These are phyloP conservation scores for Penicillium atrosanguineum DNA, from an alignment of 495 filamentous ascomycete genomes.

Conservation along the genomic window DNA sequence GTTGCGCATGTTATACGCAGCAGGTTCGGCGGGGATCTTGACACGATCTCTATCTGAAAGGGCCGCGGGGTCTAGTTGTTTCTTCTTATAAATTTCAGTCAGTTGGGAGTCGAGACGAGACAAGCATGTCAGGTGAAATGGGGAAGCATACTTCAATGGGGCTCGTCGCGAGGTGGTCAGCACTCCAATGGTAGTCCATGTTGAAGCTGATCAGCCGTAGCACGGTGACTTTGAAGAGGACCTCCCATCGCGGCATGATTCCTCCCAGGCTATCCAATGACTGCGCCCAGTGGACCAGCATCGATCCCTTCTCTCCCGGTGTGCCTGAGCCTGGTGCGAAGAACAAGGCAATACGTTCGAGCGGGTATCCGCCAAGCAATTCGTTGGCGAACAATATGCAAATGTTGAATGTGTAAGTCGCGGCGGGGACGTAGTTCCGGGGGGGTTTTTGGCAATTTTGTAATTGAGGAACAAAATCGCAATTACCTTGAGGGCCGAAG, in stretches of 20 bases:
- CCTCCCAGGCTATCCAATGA: constrained; percentile 77
- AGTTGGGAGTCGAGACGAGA: constrained; percentile 3
- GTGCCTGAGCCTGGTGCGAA: constrained; percentile 36
- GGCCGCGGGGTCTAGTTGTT: constrained; percentile 81
- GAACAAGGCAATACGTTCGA: constrained; percentile 56
- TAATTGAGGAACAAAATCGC: constrained; percentile 80
- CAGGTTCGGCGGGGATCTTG: constrained; percentile 62
- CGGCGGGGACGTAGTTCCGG: constrained; percentile 61
- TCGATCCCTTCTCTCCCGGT: constrained; percentile 29
- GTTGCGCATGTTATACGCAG: constrained; percentile 74
- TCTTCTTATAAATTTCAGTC: constrained; percentile 88
- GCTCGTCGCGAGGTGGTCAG: constrained; percentile 60
- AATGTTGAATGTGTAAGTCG: constrained; percentile 96
- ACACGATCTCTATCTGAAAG: constrained; percentile 88
- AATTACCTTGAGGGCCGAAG: constrained; percentile 79
- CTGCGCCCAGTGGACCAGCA: constrained; percentile 54
- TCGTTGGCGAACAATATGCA: constrained; percentile 87
- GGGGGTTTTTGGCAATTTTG: constrained; percentile 64
- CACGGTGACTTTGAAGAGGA: constrained; percentile 96
- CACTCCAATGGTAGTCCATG: constrained; percentile 93
- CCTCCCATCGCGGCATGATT: constrained; percentile 83
- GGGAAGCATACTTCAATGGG: constrained; percentile 73
- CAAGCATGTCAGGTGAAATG: not conserved
- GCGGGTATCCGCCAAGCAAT: constrained; percentile 71
- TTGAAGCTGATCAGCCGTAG: constrained; percentile 94